These are phyloP conservation scores for Aspergillus mulundensis DNA, from an alignment of 495 filamentous ascomycete species.

Conservation along the genomic window DNA sequence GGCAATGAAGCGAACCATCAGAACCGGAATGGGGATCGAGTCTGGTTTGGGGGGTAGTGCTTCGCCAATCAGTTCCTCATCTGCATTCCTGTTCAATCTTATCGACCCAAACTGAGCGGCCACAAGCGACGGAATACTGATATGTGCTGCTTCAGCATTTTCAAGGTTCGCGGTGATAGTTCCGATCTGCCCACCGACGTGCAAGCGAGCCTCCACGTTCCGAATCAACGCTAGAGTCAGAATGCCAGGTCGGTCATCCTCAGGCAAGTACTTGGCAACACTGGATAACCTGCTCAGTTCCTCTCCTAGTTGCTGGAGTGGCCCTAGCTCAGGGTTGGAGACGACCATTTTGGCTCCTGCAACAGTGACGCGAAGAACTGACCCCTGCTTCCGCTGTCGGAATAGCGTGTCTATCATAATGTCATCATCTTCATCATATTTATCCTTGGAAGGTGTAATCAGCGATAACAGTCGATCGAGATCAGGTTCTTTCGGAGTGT, in stretches of 20 bases:
- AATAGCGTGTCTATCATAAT: constrained; percentile 91
- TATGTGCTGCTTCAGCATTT: constrained; percentile 72
- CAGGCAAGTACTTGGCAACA: constrained; percentile 90
- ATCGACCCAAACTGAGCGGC: constrained; percentile 66
- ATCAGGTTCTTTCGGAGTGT: constrained; percentile 71
- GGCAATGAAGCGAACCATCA: constrained; percentile 81
- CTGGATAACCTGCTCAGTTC: constrained; percentile 79
- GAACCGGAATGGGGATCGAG: constrained; percentile 46
- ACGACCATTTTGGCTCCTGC: constrained; percentile 56
- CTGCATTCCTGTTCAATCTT: constrained; percentile 55
- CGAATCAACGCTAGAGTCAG: constrained; percentile 68
- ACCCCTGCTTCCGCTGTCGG: constrained; percentile 83
- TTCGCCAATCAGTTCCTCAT: constrained; percentile 65
- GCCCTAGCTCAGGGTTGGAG: constrained; percentile 54
- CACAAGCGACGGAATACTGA: constrained; percentile 75
- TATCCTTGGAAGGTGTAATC: constrained; percentile 86
- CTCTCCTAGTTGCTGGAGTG: constrained; percentile 64
- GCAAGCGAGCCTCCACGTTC: constrained; percentile 52
- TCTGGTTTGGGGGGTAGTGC: constrained; percentile 30
- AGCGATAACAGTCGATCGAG: constrained; percentile 77
- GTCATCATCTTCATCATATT: constrained; percentile 88
- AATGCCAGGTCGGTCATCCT: constrained; percentile 90
- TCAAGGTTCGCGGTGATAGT: constrained; percentile 50
- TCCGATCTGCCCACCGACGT: constrained; percentile 63
- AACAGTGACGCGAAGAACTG: constrained; percentile 70